These are phyloP conservation scores for Mycena olivaceomarginata DNA, from an alignment of 768 basidiomycete genomes.

Conservation along the genomic window DNA sequence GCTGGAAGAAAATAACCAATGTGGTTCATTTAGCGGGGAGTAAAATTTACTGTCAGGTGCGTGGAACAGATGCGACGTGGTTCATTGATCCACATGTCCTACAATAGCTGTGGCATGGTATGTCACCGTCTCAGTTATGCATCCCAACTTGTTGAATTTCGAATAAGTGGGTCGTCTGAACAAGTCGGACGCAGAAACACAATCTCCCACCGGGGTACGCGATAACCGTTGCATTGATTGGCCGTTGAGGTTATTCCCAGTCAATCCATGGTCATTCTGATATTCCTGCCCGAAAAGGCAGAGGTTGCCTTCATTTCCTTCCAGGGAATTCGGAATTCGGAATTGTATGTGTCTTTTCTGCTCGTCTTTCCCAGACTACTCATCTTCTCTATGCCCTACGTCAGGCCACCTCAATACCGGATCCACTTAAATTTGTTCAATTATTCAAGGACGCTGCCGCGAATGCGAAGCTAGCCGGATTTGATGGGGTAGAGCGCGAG, in stretches of 20 bases:
- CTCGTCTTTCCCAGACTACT: neutral
- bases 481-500: constrained; percentile 73
- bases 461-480: constrained; percentile 72
- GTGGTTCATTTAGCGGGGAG: constrained; percentile 68
- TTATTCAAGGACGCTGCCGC: constrained; percentile 65
- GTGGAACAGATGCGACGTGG: neutral
- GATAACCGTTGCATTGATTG: constrained; percentile 55
- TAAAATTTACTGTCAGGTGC: constrained; percentile 66
- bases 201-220: no score
- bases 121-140: constrained; percentile 21
- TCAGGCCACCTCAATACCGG: constrained; percentile 63
- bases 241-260: constrained; percentile 48
- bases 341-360: constrained; percentile 54
- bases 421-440: constrained; percentile 62
- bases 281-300: constrained; percentile 57
- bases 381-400: constrained; percentile 47
- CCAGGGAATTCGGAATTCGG: constrained; percentile 61
- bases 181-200: neutral
- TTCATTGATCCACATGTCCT: neutral
- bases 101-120: constrained; percentile 61
- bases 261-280: constrained; percentile 68
- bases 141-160: neutral
- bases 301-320: constrained; percentile 63
- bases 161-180: constrained; percentile 26
- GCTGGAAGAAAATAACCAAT: constrained; percentile 68